Percentiles rank a stretch among this genome's conserved stretches.
phyloP scores from a whole-genome alignment of 1,284 basidiomycete genomes.

The Chiua sp. region DNA sequence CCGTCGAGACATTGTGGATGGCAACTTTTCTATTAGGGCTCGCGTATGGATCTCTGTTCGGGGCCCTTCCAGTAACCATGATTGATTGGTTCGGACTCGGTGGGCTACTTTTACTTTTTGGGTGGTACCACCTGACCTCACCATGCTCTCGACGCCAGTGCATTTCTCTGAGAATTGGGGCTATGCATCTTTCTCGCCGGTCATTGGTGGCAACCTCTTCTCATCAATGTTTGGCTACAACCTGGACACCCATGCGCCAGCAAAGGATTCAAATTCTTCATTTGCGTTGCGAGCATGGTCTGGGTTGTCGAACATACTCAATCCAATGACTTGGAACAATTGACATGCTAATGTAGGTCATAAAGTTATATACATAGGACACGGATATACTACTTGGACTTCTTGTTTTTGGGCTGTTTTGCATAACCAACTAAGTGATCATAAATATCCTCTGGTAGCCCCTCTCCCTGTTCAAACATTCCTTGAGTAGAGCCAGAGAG shows the following conservation, averaged over 20 bases:
- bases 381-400: too few relatives aligned
- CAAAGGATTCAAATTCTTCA: constrained; percentile 4
- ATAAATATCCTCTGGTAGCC: too few relatives aligned
- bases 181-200: constrained; percentile 75
- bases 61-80: constrained; percentile 75
- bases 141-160: constrained; percentile 38
- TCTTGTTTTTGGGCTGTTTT: too few relatives aligned
- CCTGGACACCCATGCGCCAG: constrained; percentile 69
- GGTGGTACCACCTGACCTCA: not conserved
- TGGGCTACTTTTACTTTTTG: constrained; percentile 38
- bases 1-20: constrained; percentile 72
- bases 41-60: constrained; percentile 82
- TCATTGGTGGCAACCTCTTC: constrained; percentile 85
- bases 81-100: constrained; percentile 90
- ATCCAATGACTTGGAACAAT: too few relatives aligned
- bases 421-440: too few relatives aligned
- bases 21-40: constrained; percentile 77
- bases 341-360: too few relatives aligned
- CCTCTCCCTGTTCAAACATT: too few relatives aligned
- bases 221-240: constrained; percentile 84
- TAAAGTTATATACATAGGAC: too few relatives aligned
- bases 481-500: too few relatives aligned
- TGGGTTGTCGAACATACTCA: constrained; percentile 4
- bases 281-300: not conserved
- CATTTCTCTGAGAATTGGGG: constrained; percentile 91